Evolutionary conservation across 2,329 filamentous ascomycete species (phyloP), one percentile per base, ranked within the genome.

Genomic region (Monosporascus ibericus): DNA sequence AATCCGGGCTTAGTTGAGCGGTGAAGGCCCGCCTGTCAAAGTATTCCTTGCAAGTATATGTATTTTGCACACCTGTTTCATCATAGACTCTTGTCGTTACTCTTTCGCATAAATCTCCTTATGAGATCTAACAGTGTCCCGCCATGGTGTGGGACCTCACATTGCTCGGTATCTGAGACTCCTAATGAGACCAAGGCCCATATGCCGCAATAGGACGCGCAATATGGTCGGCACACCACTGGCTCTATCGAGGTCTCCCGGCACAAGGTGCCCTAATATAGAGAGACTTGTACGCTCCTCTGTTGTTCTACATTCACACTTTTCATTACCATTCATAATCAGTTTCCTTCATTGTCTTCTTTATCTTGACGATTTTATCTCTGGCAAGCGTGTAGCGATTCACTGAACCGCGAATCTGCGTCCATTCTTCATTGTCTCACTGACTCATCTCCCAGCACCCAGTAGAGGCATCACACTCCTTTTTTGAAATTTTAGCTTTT

Each of bases 251-350:
- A 34, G 30, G 11, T 34, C 30, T 34, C 30, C 30, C 9, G 30
- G 9, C 30, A 34, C 30, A 34, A 34, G 30, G 9, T 34, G 30
- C 5, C 30, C 30, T 34, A 14, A 34, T 34, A 34, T 34, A 34
- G 30, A 48, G 56, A 58, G 58, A 50, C 58, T 48, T 55, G 57
- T 58, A 56, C 57, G 56, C 58, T 55, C 11, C 9, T 34, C 30
- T 14, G 30, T 14, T 34, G 30, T 34, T 11, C 30, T 34, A 34
- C 30, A 34, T 34, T 34, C 30, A 34, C 30, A 27, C 42, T 14
- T 18, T n/a, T 25, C 20, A 18, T 27, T 25, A 30, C 25, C 42
- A 27, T 30, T 38, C 3, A 49, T 9, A 20, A 22, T 42, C 25
- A 15, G 30, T 48, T 39, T 52, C 51, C 52, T 49, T 50, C 30